Evolutionary conservation across 2,329 filamentous ascomycete species (phyloP), one percentile per base, ranked within the genome.

Genomic region (Colletotrichum sp.): DNA sequence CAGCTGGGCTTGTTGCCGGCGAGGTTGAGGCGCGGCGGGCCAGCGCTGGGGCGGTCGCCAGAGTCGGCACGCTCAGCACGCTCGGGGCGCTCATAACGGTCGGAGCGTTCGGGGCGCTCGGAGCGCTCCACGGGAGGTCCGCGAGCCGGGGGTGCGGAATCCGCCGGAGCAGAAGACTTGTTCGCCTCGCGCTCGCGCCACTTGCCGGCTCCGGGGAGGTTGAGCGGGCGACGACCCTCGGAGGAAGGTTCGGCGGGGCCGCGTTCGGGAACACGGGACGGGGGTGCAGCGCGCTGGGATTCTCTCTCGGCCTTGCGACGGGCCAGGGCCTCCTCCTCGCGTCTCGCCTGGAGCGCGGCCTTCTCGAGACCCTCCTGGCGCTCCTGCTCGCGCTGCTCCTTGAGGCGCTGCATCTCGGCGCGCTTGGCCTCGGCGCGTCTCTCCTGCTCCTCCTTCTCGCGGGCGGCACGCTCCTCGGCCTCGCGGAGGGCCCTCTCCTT

Each of bases 271-370:
- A 83, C 83, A 79, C 83, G 86, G 82, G 84, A 82, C 85, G 83
- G 84, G 78, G 83, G 85, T 59, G 80, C 80, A 72, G 83, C 82
- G 71, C 78, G 82, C 71, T 79, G 83, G 79, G 87, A 87, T 81
- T 90, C 91, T 86, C 92, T 95, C 84, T 92, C 92, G 75, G 90
- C 93, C 81, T 90, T 92, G 84, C 91, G 92, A 80, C 94, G 92
- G 79, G 94, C 94, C 86, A 96, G 92, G 18, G 95, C 96, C 85
- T 98, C 96, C 81, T 97, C 96, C 85, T 98, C 96, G 84, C 95
- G 93, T 82, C 95, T 92, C 80, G 92, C 92, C 86, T 98, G 96
- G 80, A 92, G 86, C 15, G 92, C 92, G 64, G 89, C 90, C 85
- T 90, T 91, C 86, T 93, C 92, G 77, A 90, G 83, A 76, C 88